phyloP scores from a whole-genome alignment of 805 yeast genomes.

The Candida ovalis region DNA sequence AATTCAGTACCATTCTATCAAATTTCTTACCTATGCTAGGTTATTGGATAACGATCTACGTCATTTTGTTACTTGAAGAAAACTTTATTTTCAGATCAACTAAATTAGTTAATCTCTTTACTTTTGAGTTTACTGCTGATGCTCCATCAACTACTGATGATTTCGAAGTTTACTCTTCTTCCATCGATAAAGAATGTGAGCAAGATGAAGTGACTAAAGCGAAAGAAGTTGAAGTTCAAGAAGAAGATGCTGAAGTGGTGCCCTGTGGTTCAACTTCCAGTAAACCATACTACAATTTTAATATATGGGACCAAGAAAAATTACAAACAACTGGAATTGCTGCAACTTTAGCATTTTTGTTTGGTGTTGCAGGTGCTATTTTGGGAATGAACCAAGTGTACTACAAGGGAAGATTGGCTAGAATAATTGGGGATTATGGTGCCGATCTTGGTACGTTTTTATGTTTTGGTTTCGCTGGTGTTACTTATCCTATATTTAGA shows the following conservation, averaged over 20 bases:
- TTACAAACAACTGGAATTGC: conserved; percentile 70
- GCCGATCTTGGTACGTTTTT: conserved; percentile 85
- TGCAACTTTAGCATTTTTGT: conserved; percentile 57
- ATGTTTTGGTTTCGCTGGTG: conserved; percentile 64
- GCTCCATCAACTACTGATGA: neutral
- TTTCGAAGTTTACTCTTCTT: neutral
- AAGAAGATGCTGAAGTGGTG: conserved; percentile 5
- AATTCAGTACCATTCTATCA: conserved; percentile 67
- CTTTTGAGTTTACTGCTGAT: conserved; percentile 35
- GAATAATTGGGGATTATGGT: conserved; percentile 56
- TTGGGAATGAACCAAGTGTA: conserved; percentile 87
- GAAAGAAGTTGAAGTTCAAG: neutral
- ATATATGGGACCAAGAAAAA: conserved; percentile 61
- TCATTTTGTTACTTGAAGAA: conserved; percentile 67
- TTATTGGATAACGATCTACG: conserved; percentile 84
- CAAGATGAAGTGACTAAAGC: neutral
- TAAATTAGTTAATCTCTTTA: conserved; percentile 35
- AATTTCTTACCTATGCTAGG: conserved; percentile 90
- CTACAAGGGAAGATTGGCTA: conserved; percentile 75
- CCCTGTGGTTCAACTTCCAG: conserved; percentile 14
- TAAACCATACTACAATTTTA: conserved; percentile 60
- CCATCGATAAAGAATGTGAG: neutral
- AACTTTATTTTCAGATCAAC: conserved; percentile 64
- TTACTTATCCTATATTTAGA: conserved; percentile 62
- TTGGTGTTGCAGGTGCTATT: conserved; percentile 79